Evolutionary conservation across 2,329 filamentous ascomycete species (phyloP), one percentile per base, ranked within the genome.

Genomic region (Beauveria sp.): DNA sequence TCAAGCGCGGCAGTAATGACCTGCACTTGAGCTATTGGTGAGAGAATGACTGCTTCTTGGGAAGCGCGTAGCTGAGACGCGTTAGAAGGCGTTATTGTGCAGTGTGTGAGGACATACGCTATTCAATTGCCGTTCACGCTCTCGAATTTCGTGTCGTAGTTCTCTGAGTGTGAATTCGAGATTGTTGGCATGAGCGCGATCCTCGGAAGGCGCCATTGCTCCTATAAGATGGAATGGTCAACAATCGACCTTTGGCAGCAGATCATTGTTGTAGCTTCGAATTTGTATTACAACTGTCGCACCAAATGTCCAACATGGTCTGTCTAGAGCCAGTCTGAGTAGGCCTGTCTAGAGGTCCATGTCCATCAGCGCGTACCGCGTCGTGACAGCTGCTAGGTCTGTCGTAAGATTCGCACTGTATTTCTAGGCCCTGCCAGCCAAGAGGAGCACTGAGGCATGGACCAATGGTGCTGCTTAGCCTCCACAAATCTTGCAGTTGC

Each of bases 151-250:
- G 18, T 73, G 75, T 70, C 89, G 85, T 1, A 93, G 81, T 69
- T 88, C 86, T 64, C 79, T 81, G 50, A 93, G 69, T 2, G 89
- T 91, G 59, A 83, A 81, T 62, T 90, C 83, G 50, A 93, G 76
- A 67, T 81, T 84, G 47, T 78, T 64, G n/a, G 69, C 68, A 64
- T 76, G 72, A 26, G 66, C 53, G 71, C 68, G 3, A 66, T 66
- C 56, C 70, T 68, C 20, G 67, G 65, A 62, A 61, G 65, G 52
- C 66, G 67, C 52, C 67, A 64, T 60, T 20, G 8, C 18, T 5
- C 4, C 16, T 43, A n/a, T 22, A 20, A 3, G 10, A 43, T 43
- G 24, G 20, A 22, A 16, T 5, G 7, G 16, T 5, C 2, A 30
- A 26, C 8, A 10, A 6, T 10, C 5, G 8, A 22, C 10, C 22